phyloP scores from a whole-genome alignment of 2,329 filamentous ascomycete genomes.

The Mycosphaerella sp. region DNA sequence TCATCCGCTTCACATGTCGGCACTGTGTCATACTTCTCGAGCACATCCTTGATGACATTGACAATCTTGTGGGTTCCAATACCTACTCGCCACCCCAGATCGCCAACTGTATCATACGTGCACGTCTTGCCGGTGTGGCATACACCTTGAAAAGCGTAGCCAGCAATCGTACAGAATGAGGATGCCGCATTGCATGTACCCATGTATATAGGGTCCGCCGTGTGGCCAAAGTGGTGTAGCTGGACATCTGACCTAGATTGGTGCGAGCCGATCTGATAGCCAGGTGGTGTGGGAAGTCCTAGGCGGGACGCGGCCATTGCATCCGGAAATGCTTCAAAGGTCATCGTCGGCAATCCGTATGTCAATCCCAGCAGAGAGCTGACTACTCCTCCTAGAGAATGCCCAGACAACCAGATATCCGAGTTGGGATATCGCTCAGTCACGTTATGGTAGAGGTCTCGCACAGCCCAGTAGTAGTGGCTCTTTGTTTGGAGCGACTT shows the following conservation, averaged over 20 bases:
- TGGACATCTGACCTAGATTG: constrained; percentile 69
- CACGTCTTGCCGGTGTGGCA: constrained; percentile 88
- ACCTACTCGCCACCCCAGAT: constrained; percentile 87
- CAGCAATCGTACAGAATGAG: constrained; percentile 81
- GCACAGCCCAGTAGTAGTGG: constrained; percentile 81
- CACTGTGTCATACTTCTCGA: constrained; percentile 74
- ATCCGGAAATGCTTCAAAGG: constrained; percentile 89
- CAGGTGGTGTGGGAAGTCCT: constrained; percentile 78
- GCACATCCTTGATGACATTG: constrained; percentile 78
- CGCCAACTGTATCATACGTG: constrained; percentile 83
- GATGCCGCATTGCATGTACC: constrained; percentile 87
- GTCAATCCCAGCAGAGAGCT: constrained; percentile 84
- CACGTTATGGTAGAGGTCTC: constrained; percentile 87
- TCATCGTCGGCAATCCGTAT: constrained; percentile 83
- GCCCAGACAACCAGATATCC: constrained; percentile 82
- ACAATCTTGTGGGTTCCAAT: constrained; percentile 88
- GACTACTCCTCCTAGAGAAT: constrained; percentile 86
- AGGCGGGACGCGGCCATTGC: constrained; percentile 78
- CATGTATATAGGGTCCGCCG: constrained; percentile 90
- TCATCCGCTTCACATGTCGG: constrained; percentile 68
- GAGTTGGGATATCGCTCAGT: constrained; percentile 79
- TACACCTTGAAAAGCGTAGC: constrained; percentile 88
- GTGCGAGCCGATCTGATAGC: constrained; percentile 59
- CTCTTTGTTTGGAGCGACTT: constrained; percentile 68
- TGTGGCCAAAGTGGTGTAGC: constrained; percentile 87